A percentile compares a stretch with the other conserved stretches of the same genome.
Evolutionary conservation across 352 stramenopile species (phyloP).

Genomic region (Phytopythium delawarense): DNA sequence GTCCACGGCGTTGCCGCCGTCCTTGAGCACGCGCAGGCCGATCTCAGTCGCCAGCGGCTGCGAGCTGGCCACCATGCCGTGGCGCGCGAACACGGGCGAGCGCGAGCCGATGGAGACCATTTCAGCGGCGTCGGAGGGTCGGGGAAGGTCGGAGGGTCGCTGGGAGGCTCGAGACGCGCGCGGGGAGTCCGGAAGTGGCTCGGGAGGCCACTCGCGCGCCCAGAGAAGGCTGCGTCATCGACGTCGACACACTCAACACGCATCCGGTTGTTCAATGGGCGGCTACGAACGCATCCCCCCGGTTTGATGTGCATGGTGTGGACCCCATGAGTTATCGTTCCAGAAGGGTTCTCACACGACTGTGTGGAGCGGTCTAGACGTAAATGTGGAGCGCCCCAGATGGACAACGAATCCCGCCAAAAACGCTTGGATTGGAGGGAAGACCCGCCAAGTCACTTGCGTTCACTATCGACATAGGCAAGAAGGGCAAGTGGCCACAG

Average conservation of each 20-base stretch:
- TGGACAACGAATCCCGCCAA: background rate
- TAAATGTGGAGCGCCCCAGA: background rate
- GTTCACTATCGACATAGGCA: background rate
- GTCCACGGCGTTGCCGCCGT: conserved; percentile 94
- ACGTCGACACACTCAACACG: background rate
- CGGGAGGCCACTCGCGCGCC: background rate
- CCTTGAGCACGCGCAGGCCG: conserved; percentile 86
- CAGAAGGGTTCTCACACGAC: background rate
- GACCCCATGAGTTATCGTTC: background rate
- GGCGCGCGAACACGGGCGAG: conserved; percentile 84
- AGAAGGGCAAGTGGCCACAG: background rate
- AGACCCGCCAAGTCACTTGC: background rate
- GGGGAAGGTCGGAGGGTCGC: background rate
- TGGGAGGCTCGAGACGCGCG: background rate
- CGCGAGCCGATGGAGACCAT: conserved; percentile 66
- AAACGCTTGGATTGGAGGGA: background rate
- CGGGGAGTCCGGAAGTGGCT: background rate
- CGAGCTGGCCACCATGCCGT: conserved; percentile 92
- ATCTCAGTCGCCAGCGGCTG: conserved; percentile 94
- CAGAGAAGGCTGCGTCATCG: background rate
- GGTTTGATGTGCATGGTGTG: background rate
- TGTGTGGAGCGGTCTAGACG: background rate
- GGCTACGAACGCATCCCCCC: background rate
- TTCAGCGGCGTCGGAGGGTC: background rate
- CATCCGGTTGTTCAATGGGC: background rate